Evolutionary conservation across 2,329 filamentous ascomycete genomes (phyloP), one percentile per base, ranked within the genome.

Genomic region (Colletotrichum lindemuthianum): DNA sequence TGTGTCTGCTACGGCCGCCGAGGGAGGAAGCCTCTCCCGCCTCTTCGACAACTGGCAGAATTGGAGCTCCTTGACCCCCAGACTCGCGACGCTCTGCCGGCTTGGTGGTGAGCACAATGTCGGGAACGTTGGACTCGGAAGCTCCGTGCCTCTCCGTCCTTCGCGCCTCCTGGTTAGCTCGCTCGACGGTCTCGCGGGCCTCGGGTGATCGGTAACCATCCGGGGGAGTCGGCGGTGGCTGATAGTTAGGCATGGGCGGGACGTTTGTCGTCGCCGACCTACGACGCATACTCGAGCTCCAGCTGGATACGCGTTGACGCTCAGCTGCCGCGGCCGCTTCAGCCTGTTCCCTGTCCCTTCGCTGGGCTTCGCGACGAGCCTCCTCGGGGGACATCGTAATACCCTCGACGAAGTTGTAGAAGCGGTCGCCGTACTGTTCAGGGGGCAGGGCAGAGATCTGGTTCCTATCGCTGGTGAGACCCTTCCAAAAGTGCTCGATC

Each of bases 401-500:
- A 41, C 91, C 90, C 53, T 90, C 90, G 73, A 99, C 94, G 76
- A 99, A 99, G 69, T 92, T 91, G 75, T 96, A 86, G 76, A 99
- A 99, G 6, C 96, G 90, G 63, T 98, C 93, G 34, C 96, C 96
- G 72, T 99, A 99, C 61, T 92, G 86, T 67, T 93, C 88, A 1
- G 96, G 95, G 1, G 94, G 92, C 32, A 98, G 90, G 2, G 96
- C 93, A 0, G 95, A 98, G 66, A 99, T 98, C 74, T 97, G 90
- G 39, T 87, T 88, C 71, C 92, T 90, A 71, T 96, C 92, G 71
- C 89, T 87, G 2, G 90, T 92, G 64, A 98, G 82, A 41, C 96
- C 95, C 81, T 99, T 99, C 90, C 94, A 96, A 79, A 98, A 96
- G 78, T 98, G 90, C 77, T 99, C 96, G 67, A 95, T 87, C 75